Base-by-base conservation (phyloP, 768 basidiomycete species). In the Lactarius akahatsu region DNA sequence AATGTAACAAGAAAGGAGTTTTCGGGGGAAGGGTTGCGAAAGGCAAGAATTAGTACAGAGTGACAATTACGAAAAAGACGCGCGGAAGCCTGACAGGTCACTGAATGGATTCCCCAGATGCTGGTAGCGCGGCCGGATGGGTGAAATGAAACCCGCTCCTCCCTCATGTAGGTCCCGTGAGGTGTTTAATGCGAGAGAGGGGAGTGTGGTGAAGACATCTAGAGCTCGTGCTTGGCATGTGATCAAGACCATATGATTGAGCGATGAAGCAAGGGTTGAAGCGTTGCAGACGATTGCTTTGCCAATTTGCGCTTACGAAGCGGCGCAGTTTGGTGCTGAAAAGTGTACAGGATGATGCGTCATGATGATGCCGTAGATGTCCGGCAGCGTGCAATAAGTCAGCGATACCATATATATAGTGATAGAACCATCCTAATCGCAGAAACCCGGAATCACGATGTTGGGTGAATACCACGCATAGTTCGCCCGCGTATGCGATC, bases 91-190 rank as follows among this genome's bases (percentile, higher is more conserved):
- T 63, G 50, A 20, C 41, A 28, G n/a, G 50, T 45, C n/a, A 28
- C 41, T 16, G 62, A 60, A 61, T 60, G 26, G 41, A 18, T 36
- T 30, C 38, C 11, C 34, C 56, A 30, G 26, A 56, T 60, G 66
- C 66, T 63, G 62, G 57, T 67, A 67, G 32, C 66, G 66, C 66
- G 66, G 66, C 66, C 28, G n/a, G 52, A 62, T 54, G n/a, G 15
- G 23, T 54, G 40, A 67, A 59, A 67, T 59, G 52, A 67, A 63
- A 43, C 13, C 50, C 50, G 58, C 41, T 59, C 62, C 47, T 63
- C 28, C 52, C 57, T 63, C 66, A 63, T 63, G 66, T 60, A 57
- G 62, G 66, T 67, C 66, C 58, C 62, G 63, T 67, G 66, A 45
- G 62, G 57, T 67, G 52, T 52, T 59, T 28, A 40, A 40, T 56